Evolutionary conservation across 139 green algal genomes (phyloP).

Genomic region (Pseudopediastrum boryanum): DNA sequence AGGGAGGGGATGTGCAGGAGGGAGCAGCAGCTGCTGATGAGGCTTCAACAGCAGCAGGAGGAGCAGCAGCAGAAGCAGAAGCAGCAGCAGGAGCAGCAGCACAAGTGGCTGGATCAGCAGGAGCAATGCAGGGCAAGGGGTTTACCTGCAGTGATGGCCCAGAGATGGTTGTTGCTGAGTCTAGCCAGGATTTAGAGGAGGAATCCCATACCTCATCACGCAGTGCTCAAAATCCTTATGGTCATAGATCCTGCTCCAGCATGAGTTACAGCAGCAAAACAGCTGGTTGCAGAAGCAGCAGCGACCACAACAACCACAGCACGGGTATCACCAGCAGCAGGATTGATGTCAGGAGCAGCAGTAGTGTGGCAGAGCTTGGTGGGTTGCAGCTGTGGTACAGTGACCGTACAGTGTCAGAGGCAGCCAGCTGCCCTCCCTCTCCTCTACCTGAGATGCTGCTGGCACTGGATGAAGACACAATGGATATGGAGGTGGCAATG

Average conservation of each 20-base stretch:
- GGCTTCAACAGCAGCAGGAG: conserved; percentile 6
- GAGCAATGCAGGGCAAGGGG: neutral
- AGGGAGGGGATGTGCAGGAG: too few species aligned
- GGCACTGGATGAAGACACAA: too few species aligned
- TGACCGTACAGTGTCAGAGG: too few species aligned
- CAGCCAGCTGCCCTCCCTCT: too few species aligned
- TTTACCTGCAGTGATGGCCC: neutral
- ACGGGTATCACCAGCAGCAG: neutral
- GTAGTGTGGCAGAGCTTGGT: too few species aligned
- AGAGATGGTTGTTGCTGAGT: neutral
- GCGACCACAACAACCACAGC: neutral
- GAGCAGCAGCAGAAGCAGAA: conserved; percentile 10
- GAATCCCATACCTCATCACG: too few species aligned
- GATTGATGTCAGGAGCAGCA: too few species aligned
- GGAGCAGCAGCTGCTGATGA: too few species aligned
- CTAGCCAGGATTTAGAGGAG: neutral
- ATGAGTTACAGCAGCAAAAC: conserved; percentile 6
- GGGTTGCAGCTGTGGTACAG: too few species aligned
- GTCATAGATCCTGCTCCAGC: neutral
- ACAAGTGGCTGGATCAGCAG: neutral
- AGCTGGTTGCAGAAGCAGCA: neutral
- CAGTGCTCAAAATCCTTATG: too few species aligned
- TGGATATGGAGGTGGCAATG: too few species aligned
- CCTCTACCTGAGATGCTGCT: too few species aligned
- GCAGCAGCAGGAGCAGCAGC: neutral